Base-by-base conservation (phyloP, 225 moss, liverwort and hornwort species). In the Straminergon stramineum region DNA sequence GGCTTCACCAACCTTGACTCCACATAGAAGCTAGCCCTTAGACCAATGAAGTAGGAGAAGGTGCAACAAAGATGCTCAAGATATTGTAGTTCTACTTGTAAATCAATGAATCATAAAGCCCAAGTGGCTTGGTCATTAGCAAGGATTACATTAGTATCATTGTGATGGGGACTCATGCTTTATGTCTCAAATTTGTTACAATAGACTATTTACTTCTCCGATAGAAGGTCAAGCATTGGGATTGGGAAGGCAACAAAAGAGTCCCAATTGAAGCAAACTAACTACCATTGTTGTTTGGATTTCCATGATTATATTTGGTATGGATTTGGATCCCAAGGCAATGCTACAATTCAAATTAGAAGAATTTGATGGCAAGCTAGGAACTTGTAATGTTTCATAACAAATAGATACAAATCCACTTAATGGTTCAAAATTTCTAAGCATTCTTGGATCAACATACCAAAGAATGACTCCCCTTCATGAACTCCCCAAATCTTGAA, bases 261-360 rank as follows among this genome's bases (percentile, higher is more conserved):
- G 5, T 6, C 31, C 48, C 11, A 75, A 31, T 17, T 11, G 2
- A 48, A 75, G 75, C 31, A 48, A 74, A 45, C 4, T 28, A 0
- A 31, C 4, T 31, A 48, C 48, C 75, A 48, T 75, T 0, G 0
- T 3, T 2, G 0, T 18, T 75, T 11, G 31, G 26, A 75, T 31
- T 75, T 11, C 5, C 0, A 0, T 3, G 4, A 18, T 18, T 2
- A 31, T 6, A 41, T 41, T 1, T 5, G 27, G 27, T 27, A 27
- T 16, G 28, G 28, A 14, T 48, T 48, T 7, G 1, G 48, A 30
- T 74, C 10, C 3, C 11, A 2, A 2, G 0, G 28, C 0, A 28
- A 0, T 74, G 3, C 15, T 45, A 28, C 17, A 8, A 74, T 74
- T 28, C 26, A 43, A 73, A 73, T 28, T 17, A 0, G 6, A 74